Percentiles rank a stretch among this genome's conserved stretches.
These are phyloP conservation scores for Durusdinium trenchii DNA, from an alignment of 73 alveolate genomes.

Conservation along the genomic window DNA sequence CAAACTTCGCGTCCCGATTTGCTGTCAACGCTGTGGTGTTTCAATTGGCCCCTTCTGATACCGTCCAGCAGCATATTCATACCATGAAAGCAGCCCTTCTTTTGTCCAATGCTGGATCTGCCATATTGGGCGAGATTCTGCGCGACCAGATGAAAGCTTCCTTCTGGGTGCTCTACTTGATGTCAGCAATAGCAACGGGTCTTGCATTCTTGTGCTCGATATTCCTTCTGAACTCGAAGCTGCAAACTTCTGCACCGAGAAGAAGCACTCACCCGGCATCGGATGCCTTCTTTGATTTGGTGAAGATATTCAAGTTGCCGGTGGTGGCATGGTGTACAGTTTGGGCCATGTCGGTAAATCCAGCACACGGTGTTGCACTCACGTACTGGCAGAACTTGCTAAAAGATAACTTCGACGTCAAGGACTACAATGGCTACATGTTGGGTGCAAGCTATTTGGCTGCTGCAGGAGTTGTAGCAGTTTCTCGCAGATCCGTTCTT, in stretches of 20 bases:
- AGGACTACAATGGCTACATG: conserved; percentile 51
- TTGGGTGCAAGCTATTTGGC: conserved; percentile 30
- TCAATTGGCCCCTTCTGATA: conserved; percentile 35
- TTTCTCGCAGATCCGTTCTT: conserved; percentile 15
- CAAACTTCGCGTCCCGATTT: conserved; percentile 74
- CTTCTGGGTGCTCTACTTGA: conserved; percentile 3
- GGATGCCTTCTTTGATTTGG: conserved; percentile 3
- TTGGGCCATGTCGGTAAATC: conserved; percentile 61
- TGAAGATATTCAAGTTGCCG: conserved; percentile 1
- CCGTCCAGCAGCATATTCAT: conserved; percentile 68
- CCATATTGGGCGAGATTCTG: conserved; percentile 65
- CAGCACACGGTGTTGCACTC: conserved; percentile 41
- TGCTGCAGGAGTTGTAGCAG: conserved; percentile 42
- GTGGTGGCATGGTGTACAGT: conserved; percentile 43
- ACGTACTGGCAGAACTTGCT: conserved; percentile 58
- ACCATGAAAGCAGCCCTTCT: conserved; percentile 58
- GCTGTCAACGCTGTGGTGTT: conserved; percentile 78
- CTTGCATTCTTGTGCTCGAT: neutral
- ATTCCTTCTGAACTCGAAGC: conserved; percentile 6
- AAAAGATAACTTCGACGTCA: neutral
- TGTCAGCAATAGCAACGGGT: conserved; percentile 37
- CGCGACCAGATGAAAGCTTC: neutral
- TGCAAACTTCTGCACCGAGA: neutral
- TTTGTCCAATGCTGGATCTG: conserved; percentile 71
- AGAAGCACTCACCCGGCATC: neutral